Base-by-base conservation (phyloP, 2,329 filamentous ascomycete genomes). In the Colletotrichum scovillei region DNA sequence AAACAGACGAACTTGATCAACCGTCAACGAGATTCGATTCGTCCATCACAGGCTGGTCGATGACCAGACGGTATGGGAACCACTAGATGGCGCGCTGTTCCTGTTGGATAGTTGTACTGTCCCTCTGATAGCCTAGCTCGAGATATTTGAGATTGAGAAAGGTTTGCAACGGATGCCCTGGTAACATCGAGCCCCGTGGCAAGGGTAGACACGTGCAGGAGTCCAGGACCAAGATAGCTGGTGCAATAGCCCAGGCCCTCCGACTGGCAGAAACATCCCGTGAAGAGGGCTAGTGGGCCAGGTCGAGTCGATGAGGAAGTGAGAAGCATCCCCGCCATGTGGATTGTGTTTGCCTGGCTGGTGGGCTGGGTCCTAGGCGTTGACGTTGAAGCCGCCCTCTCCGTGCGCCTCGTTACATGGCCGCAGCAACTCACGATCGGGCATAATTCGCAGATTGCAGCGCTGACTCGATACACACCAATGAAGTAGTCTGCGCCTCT, bases 1-100 rank as follows among this genome's bases (percentile, higher is more conserved):
- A 73, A 73, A 73, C 67, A 63, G 71, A 73, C 67, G 71, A 73
- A 71, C 71, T 70, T 22, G 67, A 71, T 66, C 55, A 38, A 22
- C 60, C 35, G 32, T n/a, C n/a, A 52, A 38, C 63, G 56, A n/a
- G 28, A 62, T 30, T 73, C 56, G 55, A 71, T 70, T 66, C 55
- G 71, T 24, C 59, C 66, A 62, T 26, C 42, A 64, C 14, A n/a
- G 19, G 38, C 38, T 32, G 30, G 38, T 32, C 52, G 59, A 52
- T 11, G 16, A 26, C 52, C 32, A 42, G 67, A 49, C 38, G 57
- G 53, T 53, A 30, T 66, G 22, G 62, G 38, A 70, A 70, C 58
- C 67, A 65, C 16, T 42, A 6, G 26, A 12, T 32, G 67, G 60
- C 62, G 64, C 69, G 32, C 60, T 46, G 32, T 58, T 46, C 60